Conservation (phyloP, 352 stramenopile species). For the Globisporangium spiculum region DNA sequence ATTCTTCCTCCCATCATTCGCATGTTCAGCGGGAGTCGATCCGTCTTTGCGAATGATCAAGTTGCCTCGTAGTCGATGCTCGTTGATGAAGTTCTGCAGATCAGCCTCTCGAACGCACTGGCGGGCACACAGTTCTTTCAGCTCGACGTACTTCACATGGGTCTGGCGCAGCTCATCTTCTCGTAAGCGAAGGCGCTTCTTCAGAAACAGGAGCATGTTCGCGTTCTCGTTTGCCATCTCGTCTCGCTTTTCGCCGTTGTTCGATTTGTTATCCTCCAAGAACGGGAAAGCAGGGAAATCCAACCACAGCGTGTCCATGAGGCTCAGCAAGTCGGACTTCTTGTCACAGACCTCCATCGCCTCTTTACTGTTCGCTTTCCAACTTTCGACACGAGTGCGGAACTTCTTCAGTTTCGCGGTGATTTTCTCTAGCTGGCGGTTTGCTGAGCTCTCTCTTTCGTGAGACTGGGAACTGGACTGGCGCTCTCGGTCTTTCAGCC, state of each 20-base stretch:
- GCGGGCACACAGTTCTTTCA: slow-evolving; percentile 73
- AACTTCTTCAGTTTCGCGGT: slow-evolving; percentile 43
- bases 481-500: slow-evolving; percentile 20
- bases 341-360: slow-evolving; percentile 33
- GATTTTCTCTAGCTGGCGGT: slow-evolving; percentile 38
- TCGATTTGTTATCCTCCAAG: neutral
- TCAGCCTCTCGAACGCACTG: slow-evolving; percentile 76
- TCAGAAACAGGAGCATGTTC: slow-evolving; percentile 49
- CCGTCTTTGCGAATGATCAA: slow-evolving; percentile 45
- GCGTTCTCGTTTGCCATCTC: slow-evolving; percentile 12
- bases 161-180: slow-evolving; percentile 59
- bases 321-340: slow-evolving; percentile 25
- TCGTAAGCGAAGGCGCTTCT: slow-evolving; percentile 49
- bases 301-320: slow-evolving; percentile 49
- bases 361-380: slow-evolving; percentile 50
- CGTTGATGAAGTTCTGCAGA: slow-evolving; percentile 81
- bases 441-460: slow-evolving; percentile 24
- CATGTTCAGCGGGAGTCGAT: slow-evolving; percentile 9
- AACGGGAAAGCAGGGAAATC: slow-evolving; percentile 52
- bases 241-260: slow-evolving; percentile 4
- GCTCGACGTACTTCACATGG: slow-evolving; percentile 65
- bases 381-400: slow-evolving; percentile 41
- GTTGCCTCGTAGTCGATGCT: slow-evolving; percentile 70
- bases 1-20: slow-evolving; percentile 10
- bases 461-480: slow-evolving; percentile 6